Conservation (phyloP, 1,284 basidiomycete genomes). For the Phaffia rhodozyma region DNA sequence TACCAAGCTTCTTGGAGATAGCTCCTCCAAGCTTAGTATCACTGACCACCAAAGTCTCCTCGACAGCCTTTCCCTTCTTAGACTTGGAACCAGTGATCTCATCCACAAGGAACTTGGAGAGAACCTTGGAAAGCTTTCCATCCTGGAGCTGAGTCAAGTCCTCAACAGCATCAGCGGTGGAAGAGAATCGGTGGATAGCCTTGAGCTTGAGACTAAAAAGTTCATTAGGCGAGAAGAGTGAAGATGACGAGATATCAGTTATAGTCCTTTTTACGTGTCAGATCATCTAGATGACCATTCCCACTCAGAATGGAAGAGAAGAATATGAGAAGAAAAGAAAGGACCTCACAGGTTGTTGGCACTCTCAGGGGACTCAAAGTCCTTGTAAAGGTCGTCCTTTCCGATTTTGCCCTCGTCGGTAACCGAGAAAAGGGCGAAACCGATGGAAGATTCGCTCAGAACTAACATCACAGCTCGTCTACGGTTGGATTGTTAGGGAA, state of each 20-base stretch:
- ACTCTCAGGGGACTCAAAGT: conserved; percentile 81
- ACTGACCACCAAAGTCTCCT: conserved; percentile 76
- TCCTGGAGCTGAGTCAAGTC: conserved; percentile 87
- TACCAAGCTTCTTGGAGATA: conserved; percentile 86
- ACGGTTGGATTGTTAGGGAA: not conserved
- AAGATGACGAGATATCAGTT: conserved; percentile 8
- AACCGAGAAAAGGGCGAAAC: conserved; percentile 97
- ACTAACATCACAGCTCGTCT: conserved; percentile 16
- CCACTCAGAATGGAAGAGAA: not conserved
- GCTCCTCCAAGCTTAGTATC: conserved; percentile 83
- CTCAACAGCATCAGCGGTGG: conserved; percentile 96
- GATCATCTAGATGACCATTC: conserved; percentile 9
- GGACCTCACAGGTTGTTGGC: conserved; percentile 76
- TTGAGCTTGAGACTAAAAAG: conserved; percentile 70
- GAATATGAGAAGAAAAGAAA: conserved; percentile 1
- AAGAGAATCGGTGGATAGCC: conserved; percentile 89
- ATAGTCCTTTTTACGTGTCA: not conserved
- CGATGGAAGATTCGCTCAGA: conserved; percentile 47
- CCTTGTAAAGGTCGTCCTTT: conserved; percentile 74
- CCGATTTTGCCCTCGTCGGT: conserved; percentile 79
- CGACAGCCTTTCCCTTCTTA: conserved; percentile 65
- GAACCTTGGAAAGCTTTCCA: conserved; percentile 80
- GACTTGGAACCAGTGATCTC: conserved; percentile 51
- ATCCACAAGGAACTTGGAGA: conserved; percentile 87
- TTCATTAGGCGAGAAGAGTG: conserved; percentile 1